Percentiles rank a stretch among this genome's conserved stretches.
Evolutionary conservation across 2,329 filamentous ascomycete genomes (phyloP).

Genomic region (Aspergillus fructus): DNA sequence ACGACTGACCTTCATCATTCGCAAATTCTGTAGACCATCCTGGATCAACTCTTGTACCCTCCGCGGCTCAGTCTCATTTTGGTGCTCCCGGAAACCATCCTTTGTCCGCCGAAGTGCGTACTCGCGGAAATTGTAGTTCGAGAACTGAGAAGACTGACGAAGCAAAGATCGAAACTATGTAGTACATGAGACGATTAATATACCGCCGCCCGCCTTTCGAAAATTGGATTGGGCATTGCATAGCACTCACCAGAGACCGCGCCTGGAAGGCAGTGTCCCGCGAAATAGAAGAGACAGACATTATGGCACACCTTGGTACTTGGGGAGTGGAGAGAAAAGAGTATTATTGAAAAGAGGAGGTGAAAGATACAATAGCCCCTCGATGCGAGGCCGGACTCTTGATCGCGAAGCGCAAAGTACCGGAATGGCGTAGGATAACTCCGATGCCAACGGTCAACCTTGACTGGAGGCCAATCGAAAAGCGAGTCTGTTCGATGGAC

Average conservation of each 20-base stretch:
- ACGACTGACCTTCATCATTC: constrained; percentile 71
- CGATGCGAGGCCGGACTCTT: not conserved
- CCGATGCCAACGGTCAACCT: not conserved
- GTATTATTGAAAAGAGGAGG: not conserved
- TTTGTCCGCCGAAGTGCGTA: constrained; percentile 88
- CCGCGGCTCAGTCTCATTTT: constrained; percentile 68
- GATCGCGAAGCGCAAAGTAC: not conserved
- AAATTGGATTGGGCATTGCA: not conserved
- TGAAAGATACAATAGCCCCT: not conserved
- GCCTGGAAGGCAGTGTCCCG: constrained; percentile 48
- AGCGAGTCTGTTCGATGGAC: not conserved
- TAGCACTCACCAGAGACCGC: constrained; percentile 44
- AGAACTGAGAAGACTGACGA: constrained; percentile 81
- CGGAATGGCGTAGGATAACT: not conserved
- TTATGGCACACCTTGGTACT: constrained; percentile 21
- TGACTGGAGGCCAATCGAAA: not conserved
- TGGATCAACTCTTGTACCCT: constrained; percentile 85
- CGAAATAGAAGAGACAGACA: constrained; percentile 45
- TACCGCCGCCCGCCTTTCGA: too few relatives aligned
- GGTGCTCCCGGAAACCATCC: constrained; percentile 85
- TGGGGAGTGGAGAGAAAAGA: constrained; percentile 9
- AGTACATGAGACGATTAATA: not conserved
- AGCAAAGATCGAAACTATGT: constrained; percentile 85
- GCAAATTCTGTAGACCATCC: constrained; percentile 80
- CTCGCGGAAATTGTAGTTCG: constrained; percentile 95